These are phyloP conservation scores for Dentipellis sp. DNA, from an alignment of 768 basidiomycete genomes.

Conservation along the genomic window DNA sequence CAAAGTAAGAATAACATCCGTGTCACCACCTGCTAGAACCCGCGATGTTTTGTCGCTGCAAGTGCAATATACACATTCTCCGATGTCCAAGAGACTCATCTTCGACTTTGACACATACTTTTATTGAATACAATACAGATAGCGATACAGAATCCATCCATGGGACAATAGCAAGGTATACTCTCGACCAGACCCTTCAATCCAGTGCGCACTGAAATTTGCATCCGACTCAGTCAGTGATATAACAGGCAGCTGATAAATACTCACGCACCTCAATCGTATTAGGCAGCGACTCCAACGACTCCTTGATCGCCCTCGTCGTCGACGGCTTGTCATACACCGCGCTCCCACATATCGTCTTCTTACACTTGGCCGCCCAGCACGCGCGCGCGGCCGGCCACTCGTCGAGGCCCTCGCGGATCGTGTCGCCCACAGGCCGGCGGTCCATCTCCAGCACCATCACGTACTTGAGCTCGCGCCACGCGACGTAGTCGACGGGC, in stretches of 20 bases:
- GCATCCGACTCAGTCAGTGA: too few relatives aligned
- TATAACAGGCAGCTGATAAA: not conserved
- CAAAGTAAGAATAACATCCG: too few relatives aligned
- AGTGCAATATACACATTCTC: too few relatives aligned
- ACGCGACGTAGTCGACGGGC: conserved; percentile 46
- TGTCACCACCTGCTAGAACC: too few relatives aligned
- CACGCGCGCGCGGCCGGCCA: conserved; percentile 55
- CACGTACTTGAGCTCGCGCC: conserved; percentile 54
- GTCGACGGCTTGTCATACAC: conserved; percentile 51
- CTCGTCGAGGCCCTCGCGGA: conserved; percentile 39
- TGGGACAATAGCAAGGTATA: too few relatives aligned
- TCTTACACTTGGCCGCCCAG: conserved; percentile 48
- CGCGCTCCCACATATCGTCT: conserved; percentile 32
- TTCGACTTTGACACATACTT: too few relatives aligned
- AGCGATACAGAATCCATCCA: too few relatives aligned
- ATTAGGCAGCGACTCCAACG: conserved; percentile 40
- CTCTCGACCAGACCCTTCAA: too few relatives aligned
- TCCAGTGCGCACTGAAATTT: too few relatives aligned
- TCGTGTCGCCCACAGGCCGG: conserved; percentile 50
- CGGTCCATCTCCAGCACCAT: conserved; percentile 49
- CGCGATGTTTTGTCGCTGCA: too few relatives aligned
- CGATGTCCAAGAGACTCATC: too few relatives aligned
- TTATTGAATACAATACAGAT: too few relatives aligned
- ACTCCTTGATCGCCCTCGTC: conserved; percentile 42
- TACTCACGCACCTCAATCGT: conserved; percentile 19